Evolutionary conservation across 441 rosid genomes (phyloP).

Genomic region (Gossypium armourianum): DNA sequence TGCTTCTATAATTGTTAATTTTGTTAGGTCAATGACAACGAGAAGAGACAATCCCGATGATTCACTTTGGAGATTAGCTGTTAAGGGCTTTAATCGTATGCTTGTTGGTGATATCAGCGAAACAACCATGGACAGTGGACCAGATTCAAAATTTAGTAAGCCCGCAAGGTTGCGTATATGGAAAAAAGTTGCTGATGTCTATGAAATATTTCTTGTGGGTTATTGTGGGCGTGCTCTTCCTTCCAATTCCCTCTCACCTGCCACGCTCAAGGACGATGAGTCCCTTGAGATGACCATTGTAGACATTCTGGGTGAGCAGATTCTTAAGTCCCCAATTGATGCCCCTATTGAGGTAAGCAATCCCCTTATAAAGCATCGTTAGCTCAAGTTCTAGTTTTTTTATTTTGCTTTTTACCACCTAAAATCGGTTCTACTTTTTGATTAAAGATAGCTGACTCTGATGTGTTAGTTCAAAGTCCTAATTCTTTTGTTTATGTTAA

Average conservation of each 20-base stretch:
- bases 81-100: slow-evolving; percentile 75
- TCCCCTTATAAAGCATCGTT: slow-evolving; percentile 13
- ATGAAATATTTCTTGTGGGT: slow-evolving; percentile 85
- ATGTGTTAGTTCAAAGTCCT: slow-evolving; percentile 6
- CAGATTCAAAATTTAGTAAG: slow-evolving; percentile 45
- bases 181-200: slow-evolving; percentile 95
- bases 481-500: slow-evolving; percentile 17
- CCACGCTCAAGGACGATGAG: slow-evolving; percentile 53
- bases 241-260: slow-evolving; percentile 56
- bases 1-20: slow-evolving; percentile 15
- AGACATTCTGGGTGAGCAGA: slow-evolving; percentile 62
- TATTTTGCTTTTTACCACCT: background rate
- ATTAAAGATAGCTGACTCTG: background rate
- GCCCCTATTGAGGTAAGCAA: slow-evolving; percentile 68
- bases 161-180: slow-evolving; percentile 65
- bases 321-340: slow-evolving; percentile 66
- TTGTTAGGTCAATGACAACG: slow-evolving; percentile 74
- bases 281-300: slow-evolving; percentile 73
- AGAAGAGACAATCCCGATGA: slow-evolving; percentile 94
- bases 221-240: slow-evolving; percentile 93
- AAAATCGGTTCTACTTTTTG: background rate
- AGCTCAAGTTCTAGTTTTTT: background rate
- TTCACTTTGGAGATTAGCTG: slow-evolving; percentile 84
- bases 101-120: slow-evolving; percentile 56
- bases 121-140: slow-evolving; percentile 25